These are phyloP conservation scores for Plectosphaerella cucumerina DNA, from an alignment of 2,329 filamentous ascomycete genomes.

Conservation along the genomic window DNA sequence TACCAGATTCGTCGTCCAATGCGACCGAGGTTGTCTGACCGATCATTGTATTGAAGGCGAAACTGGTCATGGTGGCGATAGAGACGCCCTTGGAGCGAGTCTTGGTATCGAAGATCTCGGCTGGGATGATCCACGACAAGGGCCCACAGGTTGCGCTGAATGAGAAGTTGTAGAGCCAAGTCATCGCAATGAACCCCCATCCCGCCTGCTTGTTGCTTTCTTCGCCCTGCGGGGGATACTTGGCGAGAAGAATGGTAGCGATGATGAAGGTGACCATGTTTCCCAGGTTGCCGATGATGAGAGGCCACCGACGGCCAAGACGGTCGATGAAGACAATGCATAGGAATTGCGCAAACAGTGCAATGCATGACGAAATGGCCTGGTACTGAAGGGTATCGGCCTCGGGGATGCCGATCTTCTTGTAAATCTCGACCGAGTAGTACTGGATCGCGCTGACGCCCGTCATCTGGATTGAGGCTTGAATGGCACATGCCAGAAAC, in stretches of 20 bases:
- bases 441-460: constrained; percentile 73
- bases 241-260: constrained; percentile 46
- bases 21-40: constrained; percentile 61
- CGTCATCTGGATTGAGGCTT: constrained; percentile 72
- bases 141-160: constrained; percentile 70
- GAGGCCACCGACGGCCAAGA: constrained; percentile 65
- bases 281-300: constrained; percentile 68
- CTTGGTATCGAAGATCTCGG: constrained; percentile 74
- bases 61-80: constrained; percentile 68
- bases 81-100: constrained; percentile 72
- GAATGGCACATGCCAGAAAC: constrained; percentile 64
- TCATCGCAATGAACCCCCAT: constrained; percentile 70
- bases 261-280: constrained; percentile 73
- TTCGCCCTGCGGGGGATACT: constrained; percentile 55
- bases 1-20: constrained; percentile 32
- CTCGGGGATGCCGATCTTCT: constrained; percentile 62
- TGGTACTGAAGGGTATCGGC: constrained; percentile 69
- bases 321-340: constrained; percentile 68
- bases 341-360: constrained; percentile 61
- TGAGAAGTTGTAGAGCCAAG: constrained; percentile 77
- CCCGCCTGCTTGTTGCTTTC: constrained; percentile 38
- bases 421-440: constrained; percentile 64
- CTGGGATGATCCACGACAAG: constrained; percentile 55
- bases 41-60: constrained; percentile 75
- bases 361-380: constrained; percentile 69